Conservation (phyloP, 176 grass and related monocot species). For the Hyparrhenia diplandra region DNA sequence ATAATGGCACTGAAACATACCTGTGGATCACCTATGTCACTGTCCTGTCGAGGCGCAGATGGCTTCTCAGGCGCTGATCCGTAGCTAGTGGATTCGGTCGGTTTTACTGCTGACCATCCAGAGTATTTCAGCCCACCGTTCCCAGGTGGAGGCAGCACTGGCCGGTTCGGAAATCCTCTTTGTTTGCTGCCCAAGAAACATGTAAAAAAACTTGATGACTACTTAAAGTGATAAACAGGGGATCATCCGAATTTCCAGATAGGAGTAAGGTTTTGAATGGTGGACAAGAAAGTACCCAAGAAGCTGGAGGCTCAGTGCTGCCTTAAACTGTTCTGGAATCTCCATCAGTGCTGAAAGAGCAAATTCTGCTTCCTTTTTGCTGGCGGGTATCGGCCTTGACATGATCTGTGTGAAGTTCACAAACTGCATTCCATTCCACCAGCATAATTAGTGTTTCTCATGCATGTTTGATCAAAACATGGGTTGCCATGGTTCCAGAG, state of each 20-base stretch:
- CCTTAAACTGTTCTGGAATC: slow-evolving; percentile 68
- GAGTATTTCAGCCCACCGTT: slow-evolving; percentile 23
- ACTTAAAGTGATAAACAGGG: not conserved
- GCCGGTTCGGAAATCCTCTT: slow-evolving; percentile 43
- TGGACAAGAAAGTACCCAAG: slow-evolving; percentile 40
- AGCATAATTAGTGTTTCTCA: slow-evolving; percentile 10
- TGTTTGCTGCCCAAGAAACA: slow-evolving; percentile 44
- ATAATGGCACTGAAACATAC: slow-evolving; percentile 26
- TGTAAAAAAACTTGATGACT: not conserved
- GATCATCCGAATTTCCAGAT: not conserved
- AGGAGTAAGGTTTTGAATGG: not conserved
- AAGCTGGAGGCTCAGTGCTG: slow-evolving; percentile 58
- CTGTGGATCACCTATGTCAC: slow-evolving; percentile 56
- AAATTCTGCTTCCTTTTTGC: slow-evolving; percentile 71
- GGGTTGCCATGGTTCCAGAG: not conserved
- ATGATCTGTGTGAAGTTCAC: slow-evolving; percentile 90
- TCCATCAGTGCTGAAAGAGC: slow-evolving; percentile 74
- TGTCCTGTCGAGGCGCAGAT: slow-evolving; percentile 31
- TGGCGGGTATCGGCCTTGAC: slow-evolving; percentile 45
- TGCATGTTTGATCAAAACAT: not conserved
- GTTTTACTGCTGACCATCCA: slow-evolving; percentile 28
- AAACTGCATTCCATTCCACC: slow-evolving; percentile 50
- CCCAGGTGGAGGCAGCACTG: slow-evolving; percentile 57
- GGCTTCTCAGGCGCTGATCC: slow-evolving; percentile 23
- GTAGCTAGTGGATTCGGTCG: slow-evolving; percentile 26